Conservation (phyloP, 805 yeast genomes). For the Zygosaccharomyces lentus region DNA sequence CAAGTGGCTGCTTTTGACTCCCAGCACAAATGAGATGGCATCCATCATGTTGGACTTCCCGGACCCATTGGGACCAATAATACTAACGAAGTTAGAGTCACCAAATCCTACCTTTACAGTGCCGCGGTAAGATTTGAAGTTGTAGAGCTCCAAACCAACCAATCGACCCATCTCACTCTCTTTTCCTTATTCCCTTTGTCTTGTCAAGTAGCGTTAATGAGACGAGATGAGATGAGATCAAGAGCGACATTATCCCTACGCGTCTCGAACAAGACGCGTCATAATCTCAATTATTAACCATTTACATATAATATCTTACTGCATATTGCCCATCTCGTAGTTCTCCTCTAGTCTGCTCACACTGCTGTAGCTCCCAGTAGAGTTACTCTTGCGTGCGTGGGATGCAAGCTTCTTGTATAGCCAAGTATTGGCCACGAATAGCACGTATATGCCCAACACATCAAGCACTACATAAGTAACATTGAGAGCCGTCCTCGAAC, state of each 20-base stretch:
- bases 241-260: not conserved
- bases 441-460: slow-evolving; percentile 13
- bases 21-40: slow-evolving; percentile 91
- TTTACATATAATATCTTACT: not conserved
- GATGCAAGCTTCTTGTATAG: slow-evolving; percentile 14
- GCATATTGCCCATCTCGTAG: slow-evolving; percentile 9
- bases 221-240: not conserved
- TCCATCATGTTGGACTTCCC: slow-evolving; percentile 98
- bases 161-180: slow-evolving; percentile 68
- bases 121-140: slow-evolving; percentile 90
- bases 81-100: slow-evolving; percentile 74
- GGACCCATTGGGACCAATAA: slow-evolving; percentile 98
- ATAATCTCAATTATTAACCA: not conserved
- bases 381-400: not conserved
- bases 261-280: slow-evolving; percentile 6
- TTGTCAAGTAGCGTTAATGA: not conserved
- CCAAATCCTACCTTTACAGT: slow-evolving; percentile 77
- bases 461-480: slow-evolving; percentile 19
- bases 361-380: slow-evolving; percentile 6
- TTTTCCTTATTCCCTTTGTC: not conserved
- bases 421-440: slow-evolving; percentile 20
- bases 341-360: slow-evolving; percentile 8
- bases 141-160: slow-evolving; percentile 68
- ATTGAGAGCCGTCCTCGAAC: slow-evolving; percentile 15
- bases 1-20: slow-evolving; percentile 69